Base-by-base conservation (phyloP, 2,329 filamentous ascomycete genomes). In the Tothia fuscella region DNA sequence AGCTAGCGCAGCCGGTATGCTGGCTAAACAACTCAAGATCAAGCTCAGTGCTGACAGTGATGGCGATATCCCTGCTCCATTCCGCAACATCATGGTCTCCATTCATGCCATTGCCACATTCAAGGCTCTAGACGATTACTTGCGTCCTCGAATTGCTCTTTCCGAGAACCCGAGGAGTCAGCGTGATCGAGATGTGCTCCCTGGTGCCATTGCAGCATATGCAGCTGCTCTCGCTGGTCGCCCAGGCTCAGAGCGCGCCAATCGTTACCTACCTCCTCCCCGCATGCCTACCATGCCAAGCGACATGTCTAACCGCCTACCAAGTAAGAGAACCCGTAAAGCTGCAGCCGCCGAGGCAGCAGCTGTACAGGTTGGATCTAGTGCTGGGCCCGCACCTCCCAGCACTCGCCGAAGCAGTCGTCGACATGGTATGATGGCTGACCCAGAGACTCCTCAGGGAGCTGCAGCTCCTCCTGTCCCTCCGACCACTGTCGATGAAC, bases 41-140 rank as follows among this genome's bases (percentile, higher is more conserved):
- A 88, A 86, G 51, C 70, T 98, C 25, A 75, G 88, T 28, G 89
- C 91, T 2, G 88, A 93, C 50, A 88, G 93, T 1, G 81, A 88
- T 35, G 89, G 87, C 1, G 84, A 91, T 37, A 91, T 98, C 46
- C 91, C 91, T 14, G 74, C 79, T 26, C 71, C 81, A 0, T 96
- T 93, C 56, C 76, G 84, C 17, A 94, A 89, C 50, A 93, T 98
- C 48, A 95, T 95, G 82, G 91, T 98, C 1, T 93, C 87, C 0
- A 98, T 98, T 44, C 91, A 98, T 58, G 91, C 91, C 13, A 96
- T 98, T 54, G 89, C 91, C 2, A 96, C 88, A 0, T 96, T 98
- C 67, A 96, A 95, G 59, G 84, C 89, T 0, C 66, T 98, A 19
- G 91, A 96, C 56, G 91, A 98, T 57, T 98, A 96, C 58, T 70